Percentiles rank a stretch among this genome's conserved stretches.
Conservation (phyloP, 208 protist genomes). For the Herpetomonas samuelpessoai region DNA sequence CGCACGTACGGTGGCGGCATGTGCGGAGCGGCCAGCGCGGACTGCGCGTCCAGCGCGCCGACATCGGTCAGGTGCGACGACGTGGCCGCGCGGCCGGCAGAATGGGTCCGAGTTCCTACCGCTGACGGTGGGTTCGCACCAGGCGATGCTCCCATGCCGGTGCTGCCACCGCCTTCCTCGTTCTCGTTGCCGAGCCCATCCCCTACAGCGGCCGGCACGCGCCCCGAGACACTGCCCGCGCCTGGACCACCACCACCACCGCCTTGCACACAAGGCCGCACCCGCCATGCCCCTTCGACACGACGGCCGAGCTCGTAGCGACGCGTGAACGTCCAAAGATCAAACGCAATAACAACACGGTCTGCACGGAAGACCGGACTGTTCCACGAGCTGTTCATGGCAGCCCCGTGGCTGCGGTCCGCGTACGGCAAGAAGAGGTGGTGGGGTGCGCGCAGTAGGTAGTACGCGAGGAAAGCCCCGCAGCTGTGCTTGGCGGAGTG, state of each 20-base stretch:
- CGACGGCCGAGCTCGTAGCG: slow-evolving; percentile 44
- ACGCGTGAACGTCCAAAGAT: slow-evolving; percentile 57
- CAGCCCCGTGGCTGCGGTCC: slow-evolving; percentile 38
- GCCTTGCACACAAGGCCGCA: slow-evolving; percentile 11
- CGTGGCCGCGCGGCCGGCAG: not conserved
- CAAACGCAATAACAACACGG: slow-evolving; percentile 51
- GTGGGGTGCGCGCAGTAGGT: slow-evolving; percentile 71
- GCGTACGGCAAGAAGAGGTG: slow-evolving; percentile 54
- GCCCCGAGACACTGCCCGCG: not conserved
- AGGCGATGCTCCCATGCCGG: too few relatives aligned
- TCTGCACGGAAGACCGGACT: slow-evolving; percentile 72
- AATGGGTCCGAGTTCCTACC: not conserved
- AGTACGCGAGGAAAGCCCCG: slow-evolving; percentile 83
- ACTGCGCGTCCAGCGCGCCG: not conserved
- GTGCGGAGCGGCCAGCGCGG: not conserved
- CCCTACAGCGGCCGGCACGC: not conserved
- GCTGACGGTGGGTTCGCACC: not conserved
- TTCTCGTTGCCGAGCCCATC: not conserved
- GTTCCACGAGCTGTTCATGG: slow-evolving; percentile 68
- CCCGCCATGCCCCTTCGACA: slow-evolving; percentile 17
- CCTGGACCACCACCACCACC: slow-evolving; percentile 13
- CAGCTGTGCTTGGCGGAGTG: slow-evolving; percentile 82
- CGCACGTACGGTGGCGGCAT: slow-evolving; percentile 25
- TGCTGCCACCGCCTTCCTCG: not conserved
- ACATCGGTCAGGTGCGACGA: not conserved